Conservation (phyloP, 768 basidiomycete genomes). For the Podaxis pistillaris region DNA sequence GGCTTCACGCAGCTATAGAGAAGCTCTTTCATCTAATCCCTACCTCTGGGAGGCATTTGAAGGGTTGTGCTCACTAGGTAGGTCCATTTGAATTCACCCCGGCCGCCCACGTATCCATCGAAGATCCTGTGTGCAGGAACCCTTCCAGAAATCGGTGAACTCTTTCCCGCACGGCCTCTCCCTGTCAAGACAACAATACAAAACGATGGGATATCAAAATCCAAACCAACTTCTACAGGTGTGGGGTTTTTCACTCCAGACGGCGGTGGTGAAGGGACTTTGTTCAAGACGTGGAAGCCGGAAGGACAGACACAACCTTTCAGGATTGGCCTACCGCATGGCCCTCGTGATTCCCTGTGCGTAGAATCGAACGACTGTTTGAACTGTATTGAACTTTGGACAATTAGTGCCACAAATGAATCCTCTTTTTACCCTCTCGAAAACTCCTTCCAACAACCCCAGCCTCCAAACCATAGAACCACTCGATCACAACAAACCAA, state of each 20-base stretch:
- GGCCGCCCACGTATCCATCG: slow-evolving; percentile 18
- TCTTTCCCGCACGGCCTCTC: slow-evolving; percentile 64
- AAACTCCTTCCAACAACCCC: slow-evolving; percentile 46
- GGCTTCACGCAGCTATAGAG: slow-evolving; percentile 68
- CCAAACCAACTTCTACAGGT: slow-evolving; percentile 57
- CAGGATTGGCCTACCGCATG: slow-evolving; percentile 50
- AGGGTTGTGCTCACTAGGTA: slow-evolving; percentile 79
- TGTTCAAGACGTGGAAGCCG: slow-evolving; percentile 59
- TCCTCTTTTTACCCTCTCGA: slow-evolving; percentile 45
- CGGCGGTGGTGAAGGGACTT: slow-evolving; percentile 48
- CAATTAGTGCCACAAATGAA: slow-evolving; percentile 53
- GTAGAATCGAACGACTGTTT: slow-evolving; percentile 20
- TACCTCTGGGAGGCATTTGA: slow-evolving; percentile 93
- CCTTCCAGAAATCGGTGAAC: slow-evolving; percentile 66
- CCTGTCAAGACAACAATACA: slow-evolving; percentile 53
- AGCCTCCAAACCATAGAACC: slow-evolving; percentile 34
- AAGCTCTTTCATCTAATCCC: slow-evolving; percentile 71
- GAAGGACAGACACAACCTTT: slow-evolving; percentile 54
- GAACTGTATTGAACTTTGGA: slow-evolving; percentile 18
- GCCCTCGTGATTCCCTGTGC: slow-evolving; percentile 65
- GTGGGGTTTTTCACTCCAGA: slow-evolving; percentile 80
- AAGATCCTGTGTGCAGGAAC: slow-evolving; percentile 44
- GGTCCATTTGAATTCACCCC: slow-evolving; percentile 21
- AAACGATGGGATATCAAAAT: slow-evolving; percentile 47
- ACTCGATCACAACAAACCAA: slow-evolving; percentile 42